phyloP scores from a whole-genome alignment of 2,329 filamentous ascomycete species.

The Sphaerostilbella broomeana region DNA sequence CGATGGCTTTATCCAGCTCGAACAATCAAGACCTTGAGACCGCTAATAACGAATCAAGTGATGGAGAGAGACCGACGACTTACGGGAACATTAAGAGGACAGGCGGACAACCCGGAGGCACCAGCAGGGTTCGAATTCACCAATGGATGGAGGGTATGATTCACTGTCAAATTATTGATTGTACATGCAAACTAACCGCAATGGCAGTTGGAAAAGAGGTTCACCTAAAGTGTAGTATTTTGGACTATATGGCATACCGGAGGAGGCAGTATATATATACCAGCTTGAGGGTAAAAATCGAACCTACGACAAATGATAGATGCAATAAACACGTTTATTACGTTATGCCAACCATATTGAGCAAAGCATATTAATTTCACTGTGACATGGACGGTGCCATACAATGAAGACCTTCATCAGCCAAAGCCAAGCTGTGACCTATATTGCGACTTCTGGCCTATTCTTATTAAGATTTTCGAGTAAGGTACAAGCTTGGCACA shows the following conservation, averaged over 20 bases:
- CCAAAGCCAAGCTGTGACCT: conserved; percentile 18
- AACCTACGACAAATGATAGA: conserved; percentile 4
- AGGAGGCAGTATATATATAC: conserved; percentile 8
- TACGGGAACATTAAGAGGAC: conserved; percentile 52
- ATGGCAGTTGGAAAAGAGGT: conserved; percentile 47
- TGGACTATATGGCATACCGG: conserved; percentile 10
- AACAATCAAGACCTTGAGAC: neutral
- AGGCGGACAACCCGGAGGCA: conserved; percentile 48
- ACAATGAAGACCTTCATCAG: conserved; percentile 6
- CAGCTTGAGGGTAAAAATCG: neutral
- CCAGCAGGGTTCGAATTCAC: conserved; percentile 56
- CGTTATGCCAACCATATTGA: neutral
- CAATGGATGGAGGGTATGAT: conserved; percentile 56
- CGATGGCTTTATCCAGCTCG: neutral
- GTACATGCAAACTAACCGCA: too few species aligned
- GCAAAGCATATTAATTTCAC: too few species aligned
- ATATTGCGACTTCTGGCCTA: conserved; percentile 51
- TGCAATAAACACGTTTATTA: conserved; percentile 11
- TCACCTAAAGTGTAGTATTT: conserved; percentile 32
- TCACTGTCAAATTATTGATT: too few species aligned
- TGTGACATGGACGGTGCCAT: neutral
- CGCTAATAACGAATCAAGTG: conserved; percentile 38
- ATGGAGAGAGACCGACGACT: conserved; percentile 59
- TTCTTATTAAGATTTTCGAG: conserved; percentile 88
- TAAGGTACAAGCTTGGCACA: conserved; percentile 90